Evolutionary conservation across 2,329 filamentous ascomycete species (phyloP), one percentile per base, ranked within the genome.

Genomic region (Alternaria burnsii): DNA sequence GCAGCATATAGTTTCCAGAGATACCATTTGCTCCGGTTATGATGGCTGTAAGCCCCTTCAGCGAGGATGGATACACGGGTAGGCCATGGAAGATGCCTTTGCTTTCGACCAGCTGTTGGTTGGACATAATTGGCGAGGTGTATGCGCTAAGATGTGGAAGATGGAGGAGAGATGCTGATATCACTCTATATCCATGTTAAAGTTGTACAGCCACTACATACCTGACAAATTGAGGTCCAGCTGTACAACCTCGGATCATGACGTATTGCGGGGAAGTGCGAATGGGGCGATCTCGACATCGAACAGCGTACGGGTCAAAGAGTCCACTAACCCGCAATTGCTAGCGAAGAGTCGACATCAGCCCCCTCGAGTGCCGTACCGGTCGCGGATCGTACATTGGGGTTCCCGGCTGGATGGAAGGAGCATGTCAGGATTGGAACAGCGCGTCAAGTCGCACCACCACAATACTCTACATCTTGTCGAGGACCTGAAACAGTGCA

Each of bases 21-120:
- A 86, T 83, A 9, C 84, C 85, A 77, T 85, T 86, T 53, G 83
- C 82, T 6, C 84, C 84, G 0, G 83, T 85, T 38, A 86, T 79
- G 44, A 86, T 82, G 3, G 84, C 84, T 0, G 82, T 84, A 24
- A 85, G 76, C 20, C 75, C 78, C 61, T 80, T 80, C 55, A 81
- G 65, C 0, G 76, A 73, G 4, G 69, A 47, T n/a, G 81, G 74
- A 60, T 81, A 84, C 12, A 79, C 78, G 0, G 84, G 83, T 0
- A 86, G 78, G 58, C 80, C 83, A 67, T 83, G 82, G 68, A 81
- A 85, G 60, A 86, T 85, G 62, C 81, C 82, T 61, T 71, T 65
- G 43, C 64, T 63, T 28, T 76, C 67, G 32, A 75, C 69, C 3
- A 47, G 52, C 51, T 73, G 70, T 42, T 74, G 68, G 10, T 65